Base-by-base conservation (phyloP, 768 basidiomycete species). In the Clavulina sp. region DNA sequence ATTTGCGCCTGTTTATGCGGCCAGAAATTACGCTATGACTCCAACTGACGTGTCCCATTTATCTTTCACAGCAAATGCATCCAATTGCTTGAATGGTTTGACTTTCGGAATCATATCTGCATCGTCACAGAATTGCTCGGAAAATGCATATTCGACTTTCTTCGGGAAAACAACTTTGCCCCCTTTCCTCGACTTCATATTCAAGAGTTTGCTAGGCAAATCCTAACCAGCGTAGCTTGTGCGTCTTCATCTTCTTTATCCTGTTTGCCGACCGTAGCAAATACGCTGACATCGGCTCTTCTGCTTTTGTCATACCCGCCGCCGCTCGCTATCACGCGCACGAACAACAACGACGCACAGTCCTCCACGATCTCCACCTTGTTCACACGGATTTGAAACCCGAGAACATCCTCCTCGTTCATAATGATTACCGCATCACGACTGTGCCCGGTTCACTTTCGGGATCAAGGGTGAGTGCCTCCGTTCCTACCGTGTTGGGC, bases 321-420 rank as follows among this genome's bases (percentile, higher is more conserved):
- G 34, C 34, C 19, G 9, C 34, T 38, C 34, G 34, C 19, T 38
- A 19, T 38, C 34, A 38, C 19, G 7, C 34, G 19, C 19, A n/a
- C n/a, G 9, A 19, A 38, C 19, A 7, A 38, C 7, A 38, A 7
- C 9, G 19, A 7, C 19, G 7, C 7, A 7, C 59, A 97, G 93
- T 95, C 69, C 69, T 95, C 33, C 95, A 99, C 61, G 78, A 85
- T 56, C 73, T 91, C 44, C 80, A 81, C 60, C 72, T 97, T 55
- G 83, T 97, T 56, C 95, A 99, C 66, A 99, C 95, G 33, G 95
- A 99, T 71, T 75, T 99, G 50, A 99, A 99, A 67, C 95, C 95
- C 30, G 95, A 99, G 71, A 97, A 97, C 64, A 97, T 99, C 50
- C 73, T 99, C 24, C 77, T 99, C 49, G 91, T 93, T 19, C 75